A percentile compares a stretch with the other conserved stretches of the same genome.
phyloP scores from a whole-genome alignment of 2,329 filamentous ascomycete genomes.

The Colletotrichum sp. region DNA sequence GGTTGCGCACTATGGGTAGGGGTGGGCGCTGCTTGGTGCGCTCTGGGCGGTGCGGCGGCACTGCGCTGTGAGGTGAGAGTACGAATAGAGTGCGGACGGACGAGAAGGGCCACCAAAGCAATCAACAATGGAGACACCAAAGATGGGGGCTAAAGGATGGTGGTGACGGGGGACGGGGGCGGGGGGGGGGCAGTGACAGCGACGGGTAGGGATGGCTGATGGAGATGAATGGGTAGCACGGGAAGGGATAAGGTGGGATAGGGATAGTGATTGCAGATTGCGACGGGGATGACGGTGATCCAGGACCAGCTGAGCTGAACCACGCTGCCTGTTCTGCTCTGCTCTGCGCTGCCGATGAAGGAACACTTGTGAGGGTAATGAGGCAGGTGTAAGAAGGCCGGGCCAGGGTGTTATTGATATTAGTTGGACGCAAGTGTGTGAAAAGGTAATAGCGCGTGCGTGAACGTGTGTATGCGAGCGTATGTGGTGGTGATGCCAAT shows the following conservation, averaged over 20 bases:
- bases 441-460: neutral
- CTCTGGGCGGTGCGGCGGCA: neutral
- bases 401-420: neutral
- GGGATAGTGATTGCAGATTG: neutral
- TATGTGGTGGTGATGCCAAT: neutral
- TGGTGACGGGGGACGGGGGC: neutral
- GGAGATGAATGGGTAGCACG: neutral
- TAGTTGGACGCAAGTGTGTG: neutral
- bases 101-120: neutral
- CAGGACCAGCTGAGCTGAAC: neutral
- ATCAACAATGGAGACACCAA: neutral
- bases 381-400: neutral
- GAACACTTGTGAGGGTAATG: neutral
- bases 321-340: neutral
- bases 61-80: neutral
- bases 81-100: neutral
- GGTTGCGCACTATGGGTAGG: neutral
- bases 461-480: neutral
- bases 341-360: neutral
- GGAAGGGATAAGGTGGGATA: neutral
- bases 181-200: neutral
- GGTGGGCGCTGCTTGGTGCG: neutral
- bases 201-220: neutral
- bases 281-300: conserved; percentile 7
- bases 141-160: neutral